These are phyloP conservation scores for Pseudocercospora fijiensis DNA, from an alignment of 2,329 filamentous ascomycete genomes.

Conservation along the genomic window DNA sequence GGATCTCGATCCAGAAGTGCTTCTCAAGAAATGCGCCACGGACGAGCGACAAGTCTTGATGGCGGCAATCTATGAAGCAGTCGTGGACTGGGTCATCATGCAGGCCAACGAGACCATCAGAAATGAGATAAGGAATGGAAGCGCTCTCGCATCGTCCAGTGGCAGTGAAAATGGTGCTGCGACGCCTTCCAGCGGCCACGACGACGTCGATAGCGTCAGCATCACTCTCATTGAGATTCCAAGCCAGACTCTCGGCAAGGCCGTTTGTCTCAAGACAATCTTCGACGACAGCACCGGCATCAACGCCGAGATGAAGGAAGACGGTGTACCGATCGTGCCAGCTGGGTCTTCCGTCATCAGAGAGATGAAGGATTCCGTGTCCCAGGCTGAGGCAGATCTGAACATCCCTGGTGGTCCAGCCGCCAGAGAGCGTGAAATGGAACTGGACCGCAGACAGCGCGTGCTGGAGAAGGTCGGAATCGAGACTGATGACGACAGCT, in stretches of 20 bases:
- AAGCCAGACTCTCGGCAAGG: slow-evolving; percentile 76
- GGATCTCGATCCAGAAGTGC: slow-evolving; percentile 79
- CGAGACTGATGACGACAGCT: slow-evolving; percentile 78
- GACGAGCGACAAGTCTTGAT: slow-evolving; percentile 81
- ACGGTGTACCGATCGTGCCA: slow-evolving; percentile 74
- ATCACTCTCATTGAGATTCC: slow-evolving; percentile 88
- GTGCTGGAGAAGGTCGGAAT: slow-evolving; percentile 82
- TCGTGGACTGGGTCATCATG: slow-evolving; percentile 90
- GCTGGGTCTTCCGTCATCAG: slow-evolving; percentile 79
- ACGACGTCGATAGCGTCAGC: slow-evolving; percentile 78
- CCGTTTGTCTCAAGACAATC: slow-evolving; percentile 80
- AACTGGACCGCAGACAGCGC: slow-evolving; percentile 76
- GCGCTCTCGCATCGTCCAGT: slow-evolving; percentile 65
- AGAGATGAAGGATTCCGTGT: slow-evolving; percentile 81
- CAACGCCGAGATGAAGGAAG: slow-evolving; percentile 95
- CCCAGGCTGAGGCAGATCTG: slow-evolving; percentile 73
- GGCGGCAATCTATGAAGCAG: slow-evolving; percentile 82
- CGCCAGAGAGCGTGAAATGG: slow-evolving; percentile 71
- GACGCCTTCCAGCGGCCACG: slow-evolving; percentile 63
- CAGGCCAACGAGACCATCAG: slow-evolving; percentile 86
- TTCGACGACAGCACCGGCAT: slow-evolving; percentile 94
- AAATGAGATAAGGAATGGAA: slow-evolving; percentile 67
- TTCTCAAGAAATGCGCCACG: slow-evolving; percentile 75
- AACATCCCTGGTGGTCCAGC: slow-evolving; percentile 68
- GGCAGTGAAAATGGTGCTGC: slow-evolving; percentile 60